Base-by-base conservation (phyloP, 2,329 filamentous ascomycete species). In the Verticillium alfalfae region DNA sequence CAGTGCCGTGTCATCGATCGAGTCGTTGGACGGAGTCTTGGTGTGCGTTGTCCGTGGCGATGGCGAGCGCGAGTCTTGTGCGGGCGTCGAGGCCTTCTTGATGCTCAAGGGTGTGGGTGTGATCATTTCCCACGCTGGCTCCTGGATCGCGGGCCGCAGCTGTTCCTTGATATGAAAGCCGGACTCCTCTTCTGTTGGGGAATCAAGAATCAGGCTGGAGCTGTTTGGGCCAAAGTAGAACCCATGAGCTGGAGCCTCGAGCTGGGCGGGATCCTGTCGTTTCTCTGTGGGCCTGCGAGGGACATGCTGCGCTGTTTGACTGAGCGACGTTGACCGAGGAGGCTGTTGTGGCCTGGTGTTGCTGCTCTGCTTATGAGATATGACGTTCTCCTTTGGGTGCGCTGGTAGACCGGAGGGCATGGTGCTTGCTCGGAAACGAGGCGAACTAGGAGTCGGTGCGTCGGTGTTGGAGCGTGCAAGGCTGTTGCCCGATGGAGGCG, bases 401-500 rank as follows among this genome's bases (percentile, higher is more conserved):
- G 54, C 54, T n/a, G 54, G 54, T 3, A 56, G 54, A 13, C 54
- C 54, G 13, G 54, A 34, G 2, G 84, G 84, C 15, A 82, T 83
- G 3, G 85, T 87, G 65, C 84, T 83, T 2, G 84, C 83, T 34
- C 85, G 80, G 22, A 73, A 66, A 5, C 75, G 77, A 2, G 81
- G 74, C 9, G 79, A 76, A 57, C 73, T 64, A 54, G 61, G 70
- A n/a, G 66, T 70, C 12, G 69, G 67, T 4, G 65, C 63, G 34
- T 65, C 63, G 12, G 67, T 63, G 3, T 58, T 22, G 52, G 67
- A 62, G 54, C 73, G 70, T 31, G 45, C 9, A 9, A 52, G 18
- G 45, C 45, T 52, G 45, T 52, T 56, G 54, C 54, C 54, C 9
- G 54, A 56, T 5, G 54, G 54, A 16, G 54, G 54, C 54, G 71